Evolutionary conservation across 1,139 yeast species (phyloP), one percentile per base, ranked within the genome.

Genomic region (Magnusiomyces fungicola): DNA sequence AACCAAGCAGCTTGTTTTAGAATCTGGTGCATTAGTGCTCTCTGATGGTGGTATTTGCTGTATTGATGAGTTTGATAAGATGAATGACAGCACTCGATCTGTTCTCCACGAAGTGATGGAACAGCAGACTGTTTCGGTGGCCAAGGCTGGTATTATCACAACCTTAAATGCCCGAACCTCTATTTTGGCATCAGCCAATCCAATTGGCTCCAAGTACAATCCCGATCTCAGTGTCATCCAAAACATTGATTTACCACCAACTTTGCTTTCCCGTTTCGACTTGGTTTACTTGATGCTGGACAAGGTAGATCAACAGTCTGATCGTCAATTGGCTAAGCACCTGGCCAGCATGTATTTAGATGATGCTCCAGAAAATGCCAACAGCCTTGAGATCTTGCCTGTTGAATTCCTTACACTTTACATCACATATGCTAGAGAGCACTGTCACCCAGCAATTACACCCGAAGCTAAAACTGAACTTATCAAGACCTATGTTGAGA

Each of bases 11-110:
- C 71, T 92, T 47, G 98, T 92, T 6, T 74, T 92, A 52, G 99
- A 92, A 65, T 81, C 92, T 64, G 99, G 99, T 66, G 99, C 99
- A 0, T 75, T 92, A 57, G 98, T 92, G 12, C 74, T 92, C 48
- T 88, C 97, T 6, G 99, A 92, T 69, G 98, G 98, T 51, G 99
- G 99, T 71, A 83, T 92, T 49, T 92, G 98, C 72, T 94, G 98
- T 70, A 92, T 92, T 65, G 99, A 92, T 72, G 99, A 92, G 71
- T 92, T 92, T 63, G 99, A 92, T 69, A 92, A 92, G 68, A 92
- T 92, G 99, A 79, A 83, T 53, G 98, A 92, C 60, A 71, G 95
- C 1, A 92, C 98, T 0, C 74, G 98, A 61, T 88, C 97, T 2
- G 97, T 92, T 16, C 72, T 92, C 52, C 99, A 92, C 67, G 98